Evolutionary conservation across 352 stramenopile species (phyloP).

Genomic region (Lagenidium giganteum): DNA sequence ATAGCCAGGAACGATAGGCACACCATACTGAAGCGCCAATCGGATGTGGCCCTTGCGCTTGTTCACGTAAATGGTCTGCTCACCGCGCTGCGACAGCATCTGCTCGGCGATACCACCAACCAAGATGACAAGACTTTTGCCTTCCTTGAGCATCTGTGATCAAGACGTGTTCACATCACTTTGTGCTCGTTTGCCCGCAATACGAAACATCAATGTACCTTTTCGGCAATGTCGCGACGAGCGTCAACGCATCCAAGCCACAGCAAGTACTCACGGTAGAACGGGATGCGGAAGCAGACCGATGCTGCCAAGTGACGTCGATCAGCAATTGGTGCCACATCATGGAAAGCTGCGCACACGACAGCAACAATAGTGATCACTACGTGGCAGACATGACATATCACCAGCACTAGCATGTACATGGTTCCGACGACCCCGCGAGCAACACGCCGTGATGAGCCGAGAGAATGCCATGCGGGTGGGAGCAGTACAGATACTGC

Average conservation of each 20-base stretch:
- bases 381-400: neutral
- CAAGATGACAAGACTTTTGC: conserved; percentile 63
- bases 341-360: conserved; percentile 46
- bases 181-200: neutral
- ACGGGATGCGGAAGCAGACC: conserved; percentile 52
- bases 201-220: neutral
- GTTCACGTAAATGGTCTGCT: conserved; percentile 66
- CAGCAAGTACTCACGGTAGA: conserved; percentile 63
- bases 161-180: neutral
- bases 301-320: conserved; percentile 56
- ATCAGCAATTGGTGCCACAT: conserved; percentile 36
- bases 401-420: conserved; percentile 17
- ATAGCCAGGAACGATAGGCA: conserved; percentile 58
- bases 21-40: conserved; percentile 53
- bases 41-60: conserved; percentile 72
- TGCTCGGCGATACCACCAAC: conserved; percentile 69
- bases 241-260: conserved; percentile 70
- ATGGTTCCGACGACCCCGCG: conserved; percentile 36
- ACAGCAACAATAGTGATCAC: neutral
- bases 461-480: conserved; percentile 60
- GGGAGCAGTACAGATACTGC: conserved; percentile 64
- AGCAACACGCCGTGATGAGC: conserved; percentile 54
- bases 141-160: conserved; percentile 34
- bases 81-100: conserved; percentile 54
- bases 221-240: conserved; percentile 46